These are phyloP conservation scores for Dendryphion nanum DNA, from an alignment of 2,329 filamentous ascomycete species.

Conservation along the genomic window DNA sequence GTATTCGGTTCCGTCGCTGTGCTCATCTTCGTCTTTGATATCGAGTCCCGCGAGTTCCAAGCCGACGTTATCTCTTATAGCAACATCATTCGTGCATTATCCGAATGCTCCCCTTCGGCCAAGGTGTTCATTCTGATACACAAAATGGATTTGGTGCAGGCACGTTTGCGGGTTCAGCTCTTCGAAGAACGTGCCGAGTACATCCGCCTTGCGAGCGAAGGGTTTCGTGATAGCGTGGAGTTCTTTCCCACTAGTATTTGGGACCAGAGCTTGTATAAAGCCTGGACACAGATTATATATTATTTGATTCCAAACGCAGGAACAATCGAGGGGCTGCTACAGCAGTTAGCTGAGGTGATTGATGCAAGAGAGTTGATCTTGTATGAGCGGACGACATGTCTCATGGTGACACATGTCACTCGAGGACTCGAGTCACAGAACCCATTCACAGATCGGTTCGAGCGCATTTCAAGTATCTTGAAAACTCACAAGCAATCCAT, in stretches of 20 bases:
- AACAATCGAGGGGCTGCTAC: conserved; percentile 82
- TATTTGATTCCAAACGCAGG: conserved; percentile 92
- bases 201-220: conserved; percentile 71
- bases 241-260: conserved; percentile 96
- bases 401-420: conserved; percentile 92
- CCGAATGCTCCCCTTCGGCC: conserved; percentile 77
- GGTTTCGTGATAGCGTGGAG: conserved; percentile 65
- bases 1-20: conserved; percentile 97
- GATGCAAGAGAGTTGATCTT: conserved; percentile 91
- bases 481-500: conserved; percentile 93
- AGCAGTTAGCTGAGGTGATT: conserved; percentile 77
- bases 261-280: conserved; percentile 97
- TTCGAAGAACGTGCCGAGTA: conserved; percentile 80
- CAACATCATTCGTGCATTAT: conserved; percentile 82
- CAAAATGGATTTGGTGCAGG: conserved; percentile 96
- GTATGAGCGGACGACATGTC: conserved; percentile 93
- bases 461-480: conserved; percentile 94
- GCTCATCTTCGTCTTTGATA: conserved; percentile 98
- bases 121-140: conserved; percentile 94
- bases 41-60: conserved; percentile 91
- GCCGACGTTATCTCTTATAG: conserved; percentile 91
- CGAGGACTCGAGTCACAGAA: conserved; percentile 73
- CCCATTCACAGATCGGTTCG: conserved; percentile 88
- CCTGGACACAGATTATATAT: conserved; percentile 98
- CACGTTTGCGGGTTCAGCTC: conserved; percentile 72